Evolutionary conservation across 2,329 filamentous ascomycete species (phyloP).

Genomic region (Leptodontidium sp.): DNA sequence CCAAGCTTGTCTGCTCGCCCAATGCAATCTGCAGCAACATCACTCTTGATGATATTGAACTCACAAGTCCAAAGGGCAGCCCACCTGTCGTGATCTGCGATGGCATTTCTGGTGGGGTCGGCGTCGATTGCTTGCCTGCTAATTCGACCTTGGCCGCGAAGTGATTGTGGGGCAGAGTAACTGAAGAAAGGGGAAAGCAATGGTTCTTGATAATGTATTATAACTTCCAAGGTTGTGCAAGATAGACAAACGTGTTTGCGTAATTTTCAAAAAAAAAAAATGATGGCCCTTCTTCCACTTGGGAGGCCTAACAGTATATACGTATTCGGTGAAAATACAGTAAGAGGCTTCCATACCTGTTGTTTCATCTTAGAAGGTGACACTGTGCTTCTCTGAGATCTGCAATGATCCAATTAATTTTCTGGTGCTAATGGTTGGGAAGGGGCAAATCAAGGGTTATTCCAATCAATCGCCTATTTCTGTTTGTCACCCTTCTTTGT

Average conservation of each 20-base stretch:
- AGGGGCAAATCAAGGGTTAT: too few species aligned
- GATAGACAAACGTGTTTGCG: background rate
- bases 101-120: constrained; percentile 47
- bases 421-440: too few species aligned
- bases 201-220: background rate
- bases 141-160: constrained; percentile 23
- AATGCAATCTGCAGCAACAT: constrained; percentile 66
- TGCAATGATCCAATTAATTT: too few species aligned
- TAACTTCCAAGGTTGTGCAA: background rate
- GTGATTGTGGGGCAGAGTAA: background rate
- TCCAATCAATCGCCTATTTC: too few species aligned
- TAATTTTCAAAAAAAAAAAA: too few species aligned
- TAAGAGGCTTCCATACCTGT: too few species aligned
- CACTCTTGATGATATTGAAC: constrained; percentile 60
- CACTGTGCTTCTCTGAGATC: too few species aligned
- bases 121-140: constrained; percentile 27
- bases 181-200: background rate
- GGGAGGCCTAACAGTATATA: too few species aligned
- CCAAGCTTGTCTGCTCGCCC: constrained; percentile 62
- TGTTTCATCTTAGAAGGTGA: too few species aligned
- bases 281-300: too few species aligned
- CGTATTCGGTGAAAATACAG: too few species aligned
- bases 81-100: constrained; percentile 59
- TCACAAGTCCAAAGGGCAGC: constrained; percentile 58
- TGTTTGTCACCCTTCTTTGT: too few species aligned